Percentiles rank a stretch among this genome's conserved stretches.
These are phyloP conservation scores for Hawksworthiomyces lignivorus DNA, from an alignment of 2,329 filamentous ascomycete species.

Conservation along the genomic window DNA sequence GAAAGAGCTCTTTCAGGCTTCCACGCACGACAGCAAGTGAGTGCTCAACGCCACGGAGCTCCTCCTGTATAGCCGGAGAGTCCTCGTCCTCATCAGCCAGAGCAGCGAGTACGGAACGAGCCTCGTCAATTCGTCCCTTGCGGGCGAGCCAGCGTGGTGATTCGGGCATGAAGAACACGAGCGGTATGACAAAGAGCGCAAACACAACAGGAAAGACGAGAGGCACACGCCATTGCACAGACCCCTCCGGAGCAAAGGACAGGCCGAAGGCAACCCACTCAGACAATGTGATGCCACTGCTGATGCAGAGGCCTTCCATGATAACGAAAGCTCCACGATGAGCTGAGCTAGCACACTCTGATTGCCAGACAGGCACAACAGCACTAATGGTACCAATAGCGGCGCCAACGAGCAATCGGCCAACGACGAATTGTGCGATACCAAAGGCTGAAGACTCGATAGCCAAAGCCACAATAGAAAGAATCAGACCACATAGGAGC, in stretches of 20 bases:
- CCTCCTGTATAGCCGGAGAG: conserved; percentile 46
- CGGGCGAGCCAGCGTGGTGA: conserved; percentile 50
- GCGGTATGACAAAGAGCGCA: conserved; percentile 20
- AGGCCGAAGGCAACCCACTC: conserved; percentile 13
- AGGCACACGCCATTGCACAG: conserved; percentile 26
- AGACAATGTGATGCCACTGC: conserved; percentile 10
- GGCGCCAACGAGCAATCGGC: conserved; percentile 42
- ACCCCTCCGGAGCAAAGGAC: background rate
- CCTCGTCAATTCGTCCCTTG: conserved; percentile 47
- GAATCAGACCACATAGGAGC: background rate
- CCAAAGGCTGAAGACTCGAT: conserved; percentile 39
- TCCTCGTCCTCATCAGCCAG: conserved; percentile 11
- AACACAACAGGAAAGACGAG: conserved; percentile 39
- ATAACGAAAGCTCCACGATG: conserved; percentile 18
- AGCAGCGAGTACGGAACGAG: conserved; percentile 16
- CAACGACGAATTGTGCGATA: conserved; percentile 41
- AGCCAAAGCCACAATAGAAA: conserved; percentile 40
- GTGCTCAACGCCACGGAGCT: conserved; percentile 21
- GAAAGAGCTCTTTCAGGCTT: conserved; percentile 25
- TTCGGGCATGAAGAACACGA: conserved; percentile 47
- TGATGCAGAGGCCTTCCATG: conserved; percentile 17
- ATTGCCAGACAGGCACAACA: conserved; percentile 30
- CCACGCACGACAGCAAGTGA: conserved; percentile 8
- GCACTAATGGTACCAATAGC: conserved; percentile 38
- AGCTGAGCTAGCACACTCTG: conserved; percentile 16